Percentiles rank a stretch among this genome's conserved stretches.
Conservation (phyloP, 2,329 filamentous ascomycete species). For the Verticillium klebahnii region DNA sequence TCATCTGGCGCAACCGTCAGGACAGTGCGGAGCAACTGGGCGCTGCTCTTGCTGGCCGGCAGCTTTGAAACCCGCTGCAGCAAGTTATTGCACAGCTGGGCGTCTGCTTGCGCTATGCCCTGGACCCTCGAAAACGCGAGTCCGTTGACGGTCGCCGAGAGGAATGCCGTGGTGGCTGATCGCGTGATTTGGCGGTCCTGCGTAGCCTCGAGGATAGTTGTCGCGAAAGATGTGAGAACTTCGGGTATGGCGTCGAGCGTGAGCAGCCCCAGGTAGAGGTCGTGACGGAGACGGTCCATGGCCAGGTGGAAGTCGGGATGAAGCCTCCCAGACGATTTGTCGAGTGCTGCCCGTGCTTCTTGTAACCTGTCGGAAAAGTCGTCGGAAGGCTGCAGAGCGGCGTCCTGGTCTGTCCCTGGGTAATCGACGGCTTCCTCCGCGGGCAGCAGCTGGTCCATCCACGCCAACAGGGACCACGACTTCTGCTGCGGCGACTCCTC, state of each 20-base stretch:
- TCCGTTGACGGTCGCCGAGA: conserved; percentile 12
- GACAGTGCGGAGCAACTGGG: conserved; percentile 3
- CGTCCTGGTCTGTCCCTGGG: neutral
- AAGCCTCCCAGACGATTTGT: conserved; percentile 2
- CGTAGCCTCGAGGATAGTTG: neutral
- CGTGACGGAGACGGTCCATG: conserved; percentile 4
- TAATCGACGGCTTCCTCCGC: neutral
- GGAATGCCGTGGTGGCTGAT: conserved; percentile 4
- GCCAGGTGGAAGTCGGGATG: conserved; percentile 1
- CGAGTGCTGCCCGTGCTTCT: conserved; percentile 7
- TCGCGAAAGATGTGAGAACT: conserved; percentile 7
- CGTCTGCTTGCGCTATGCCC: neutral
- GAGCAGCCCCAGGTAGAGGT: conserved; percentile 7
- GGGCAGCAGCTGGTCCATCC: neutral
- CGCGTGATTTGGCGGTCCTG: neutral
- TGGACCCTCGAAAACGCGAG: conserved; percentile 7
- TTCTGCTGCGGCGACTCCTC: neutral
- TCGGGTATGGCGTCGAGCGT: neutral
- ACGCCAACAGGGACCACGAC: neutral
- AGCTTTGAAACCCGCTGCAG: conserved; percentile 5
- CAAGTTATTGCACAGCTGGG: conserved; percentile 5
- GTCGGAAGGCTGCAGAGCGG: neutral
- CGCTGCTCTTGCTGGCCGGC: neutral
- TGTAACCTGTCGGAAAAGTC: conserved; percentile 3
- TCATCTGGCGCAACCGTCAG: conserved; percentile 2